Percentiles rank a stretch among this genome's conserved stretches.
Conservation (phyloP, 2,329 filamentous ascomycete species). For the Fusarium succisae region DNA sequence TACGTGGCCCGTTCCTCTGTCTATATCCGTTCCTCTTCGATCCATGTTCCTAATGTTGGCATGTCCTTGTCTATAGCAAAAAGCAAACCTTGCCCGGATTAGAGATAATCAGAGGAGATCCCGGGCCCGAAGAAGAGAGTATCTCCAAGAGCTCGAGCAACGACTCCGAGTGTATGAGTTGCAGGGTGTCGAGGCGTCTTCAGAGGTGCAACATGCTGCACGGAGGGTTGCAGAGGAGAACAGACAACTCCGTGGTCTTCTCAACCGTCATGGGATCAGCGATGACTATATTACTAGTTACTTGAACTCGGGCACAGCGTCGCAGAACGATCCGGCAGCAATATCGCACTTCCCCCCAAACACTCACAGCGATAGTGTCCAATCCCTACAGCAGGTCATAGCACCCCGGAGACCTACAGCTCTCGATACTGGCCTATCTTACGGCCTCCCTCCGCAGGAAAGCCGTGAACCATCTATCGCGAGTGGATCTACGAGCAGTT, state of each 20-base stretch:
- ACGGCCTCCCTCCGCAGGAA: constrained; percentile 44
- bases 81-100: constrained; percentile 63
- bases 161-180: constrained; percentile 69
- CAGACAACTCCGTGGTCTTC: constrained; percentile 66
- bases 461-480: constrained; percentile 48
- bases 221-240: constrained; percentile 77
- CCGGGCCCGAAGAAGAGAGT: constrained; percentile 78
- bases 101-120: constrained; percentile 81
- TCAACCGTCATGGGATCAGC: constrained; percentile 65
- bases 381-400: constrained; percentile 51
- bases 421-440: constrained; percentile 42
- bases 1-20: constrained; percentile 35
- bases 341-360: constrained; percentile 32
- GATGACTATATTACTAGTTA: constrained; percentile 63
- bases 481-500: constrained; percentile 46
- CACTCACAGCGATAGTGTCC: constrained; percentile 42
- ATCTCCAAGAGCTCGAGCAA: constrained; percentile 74
- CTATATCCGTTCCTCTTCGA: constrained; percentile 5
- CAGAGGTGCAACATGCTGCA: constrained; percentile 77
- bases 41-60: constrained; percentile 28
- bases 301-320: constrained; percentile 41
- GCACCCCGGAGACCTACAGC: constrained; percentile 47
- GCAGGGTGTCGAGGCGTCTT: constrained; percentile 72
- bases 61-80: constrained; percentile 44
- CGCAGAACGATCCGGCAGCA: constrained; percentile 34